Evolutionary conservation across 257 asterid species (phyloP), one percentile per base, ranked within the genome.

Genomic region (Verbascum thapsus): DNA sequence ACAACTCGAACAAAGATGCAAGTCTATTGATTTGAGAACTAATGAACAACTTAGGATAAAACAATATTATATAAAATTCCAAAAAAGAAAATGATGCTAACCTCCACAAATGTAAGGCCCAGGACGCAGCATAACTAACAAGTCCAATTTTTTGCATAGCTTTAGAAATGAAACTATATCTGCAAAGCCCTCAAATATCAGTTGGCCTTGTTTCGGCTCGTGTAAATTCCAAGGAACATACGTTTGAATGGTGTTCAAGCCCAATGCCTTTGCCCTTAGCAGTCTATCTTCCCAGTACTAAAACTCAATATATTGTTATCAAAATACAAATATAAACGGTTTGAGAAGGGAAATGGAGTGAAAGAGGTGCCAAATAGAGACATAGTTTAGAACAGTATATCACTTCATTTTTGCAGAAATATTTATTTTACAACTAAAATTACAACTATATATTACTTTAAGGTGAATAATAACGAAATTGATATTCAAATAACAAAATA

Each of bases 51-150:
- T 41, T 55, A n/a, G 3, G 30, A 20, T 23, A 18, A 69, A 50
- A 64, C 35, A 49, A 64, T 40, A 37, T 18, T 45, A 4, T 49
- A 13, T 23, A 42, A 66, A 41, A 63, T 3, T 16, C 56, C 34
- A 17, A 10, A 37, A 38, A 51, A 50, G 37, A 22, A 26, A 39
- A 35, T 48, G 17, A 12, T 53, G 61, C 96, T 77, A 64, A 92
- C 98, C 98, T 78, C 86, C 97, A 82, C 99, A 92, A 17, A 92
- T 92, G 50, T 92, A 92, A 61, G 99, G 97, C 39, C 99, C 99
- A 57, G 90, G 80, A 57, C 99, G 94, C 71, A 92, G 87, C 97
- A 92, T 83, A 74, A 92, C 99, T 77, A 92, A 71, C 66, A 92
- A 72, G 68, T 87, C 81, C 85, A 87, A 67, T 72, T 85, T 88